phyloP scores from a whole-genome alignment of 768 basidiomycete genomes.

The Tricholoma bakamatsutake region DNA sequence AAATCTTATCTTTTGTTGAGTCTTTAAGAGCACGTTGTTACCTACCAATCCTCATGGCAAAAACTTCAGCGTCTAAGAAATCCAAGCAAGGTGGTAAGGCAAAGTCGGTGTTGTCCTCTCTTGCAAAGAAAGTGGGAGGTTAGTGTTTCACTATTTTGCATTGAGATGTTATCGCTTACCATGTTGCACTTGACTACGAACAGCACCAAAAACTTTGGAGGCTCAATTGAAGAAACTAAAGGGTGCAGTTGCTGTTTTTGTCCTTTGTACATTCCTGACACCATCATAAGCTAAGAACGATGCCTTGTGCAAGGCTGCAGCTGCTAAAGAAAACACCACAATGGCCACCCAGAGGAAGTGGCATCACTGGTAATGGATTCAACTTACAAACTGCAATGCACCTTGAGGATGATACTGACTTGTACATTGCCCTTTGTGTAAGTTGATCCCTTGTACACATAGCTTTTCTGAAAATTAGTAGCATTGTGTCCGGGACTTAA shows the following conservation, averaged over 20 bases:
- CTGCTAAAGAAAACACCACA: not conserved
- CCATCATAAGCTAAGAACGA: not conserved
- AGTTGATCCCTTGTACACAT: not conserved
- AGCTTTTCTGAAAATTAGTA: not conserved
- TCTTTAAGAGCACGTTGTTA: not conserved
- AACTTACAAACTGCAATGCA: not conserved
- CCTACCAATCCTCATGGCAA: not conserved
- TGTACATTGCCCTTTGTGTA: not conserved
- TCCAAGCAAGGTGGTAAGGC: not conserved
- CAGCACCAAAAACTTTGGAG: not conserved
- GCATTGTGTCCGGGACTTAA: not conserved
- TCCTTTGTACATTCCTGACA: not conserved
- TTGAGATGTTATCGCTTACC: not conserved
- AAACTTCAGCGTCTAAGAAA: not conserved
- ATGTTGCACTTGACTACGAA: not conserved
- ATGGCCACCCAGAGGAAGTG: not conserved
- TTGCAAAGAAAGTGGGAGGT: not conserved
- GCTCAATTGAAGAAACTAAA: slow-evolving; percentile 1
- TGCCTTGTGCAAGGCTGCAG: not conserved
- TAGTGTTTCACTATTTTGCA: not conserved
- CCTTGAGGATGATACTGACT: not conserved
- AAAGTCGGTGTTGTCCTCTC: not conserved
- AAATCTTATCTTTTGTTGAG: not conserved
- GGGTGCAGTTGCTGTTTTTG: not conserved
- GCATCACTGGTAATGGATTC: not conserved